A percentile compares a stretch with the other conserved stretches of the same genome.
These are phyloP conservation scores for Fusarium pseudograminearum DNA, from an alignment of 2,329 filamentous ascomycete species.

Conservation along the genomic window DNA sequence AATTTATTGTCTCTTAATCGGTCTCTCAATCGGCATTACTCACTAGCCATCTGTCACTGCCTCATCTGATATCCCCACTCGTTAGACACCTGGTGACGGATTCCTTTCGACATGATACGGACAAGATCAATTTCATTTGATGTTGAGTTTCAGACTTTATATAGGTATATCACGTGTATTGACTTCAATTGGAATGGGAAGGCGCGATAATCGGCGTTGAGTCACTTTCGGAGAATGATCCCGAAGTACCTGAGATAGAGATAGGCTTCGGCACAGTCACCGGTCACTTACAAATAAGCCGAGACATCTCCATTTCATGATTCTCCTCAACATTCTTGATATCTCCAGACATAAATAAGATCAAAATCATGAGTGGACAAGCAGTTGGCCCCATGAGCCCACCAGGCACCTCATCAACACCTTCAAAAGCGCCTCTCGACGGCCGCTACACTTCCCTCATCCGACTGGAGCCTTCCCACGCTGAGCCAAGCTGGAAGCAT, in stretches of 20 bases:
- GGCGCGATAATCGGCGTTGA: constrained; percentile 10
- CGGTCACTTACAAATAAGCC: not conserved
- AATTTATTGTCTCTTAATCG: not conserved
- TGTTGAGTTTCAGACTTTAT: no score
- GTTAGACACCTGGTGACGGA: not conserved
- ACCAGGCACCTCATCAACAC: constrained; percentile 24
- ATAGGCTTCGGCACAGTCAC: constrained; percentile 6
- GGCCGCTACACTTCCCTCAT: constrained; percentile 51
- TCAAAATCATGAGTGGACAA: constrained; percentile 16
- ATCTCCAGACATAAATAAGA: not conserved
- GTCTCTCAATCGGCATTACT: not conserved
- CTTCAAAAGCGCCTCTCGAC: constrained; percentile 41
- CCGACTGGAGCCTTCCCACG: constrained; percentile 47
- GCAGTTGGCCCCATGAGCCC: constrained; percentile 41
- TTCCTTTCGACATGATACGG: not conserved
- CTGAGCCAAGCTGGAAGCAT: constrained; percentile 48
- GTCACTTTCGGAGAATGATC: constrained; percentile 14
- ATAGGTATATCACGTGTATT: constrained; percentile 1
- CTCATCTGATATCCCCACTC: no score
- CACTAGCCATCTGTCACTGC: no score
- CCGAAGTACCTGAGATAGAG: constrained; percentile 3
- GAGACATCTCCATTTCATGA: not conserved
- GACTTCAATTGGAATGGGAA: not conserved
- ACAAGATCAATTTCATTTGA: not conserved
- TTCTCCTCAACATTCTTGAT: not conserved